These are phyloP conservation scores for Ogataea allantospora DNA, from an alignment of 805 yeast genomes.

Conservation along the genomic window DNA sequence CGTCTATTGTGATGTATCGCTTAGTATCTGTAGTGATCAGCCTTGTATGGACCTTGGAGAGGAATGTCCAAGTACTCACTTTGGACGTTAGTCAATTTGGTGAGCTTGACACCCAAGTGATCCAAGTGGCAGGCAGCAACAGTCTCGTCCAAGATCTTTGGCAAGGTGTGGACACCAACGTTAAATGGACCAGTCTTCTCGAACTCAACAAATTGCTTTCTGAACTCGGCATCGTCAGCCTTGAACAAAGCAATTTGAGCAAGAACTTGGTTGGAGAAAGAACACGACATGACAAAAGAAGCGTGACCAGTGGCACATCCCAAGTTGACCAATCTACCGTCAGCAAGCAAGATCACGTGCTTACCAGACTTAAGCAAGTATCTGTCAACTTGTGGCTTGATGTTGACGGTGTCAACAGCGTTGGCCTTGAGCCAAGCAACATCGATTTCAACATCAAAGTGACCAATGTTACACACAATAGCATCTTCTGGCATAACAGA, in stretches of 20 bases:
- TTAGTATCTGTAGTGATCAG: constrained; percentile 97
- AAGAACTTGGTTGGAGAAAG: constrained; percentile 98
- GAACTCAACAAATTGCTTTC: constrained; percentile 80
- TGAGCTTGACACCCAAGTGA: constrained; percentile 88
- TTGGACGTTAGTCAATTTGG: constrained; percentile 74
- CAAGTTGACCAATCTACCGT: constrained; percentile 98
- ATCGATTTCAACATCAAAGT: constrained; percentile 98
- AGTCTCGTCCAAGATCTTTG: constrained; percentile 97
- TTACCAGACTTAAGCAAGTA: constrained; percentile 84
- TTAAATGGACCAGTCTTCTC: constrained; percentile 88
- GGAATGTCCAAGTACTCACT: constrained; percentile 94
- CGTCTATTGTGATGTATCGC: constrained; percentile 6
- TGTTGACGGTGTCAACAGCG: constrained; percentile 91
- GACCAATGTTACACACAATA: constrained; percentile 99
- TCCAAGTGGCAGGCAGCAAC: constrained; percentile 96
- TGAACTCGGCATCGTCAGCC: constrained; percentile 77
- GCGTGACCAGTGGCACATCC: constrained; percentile 99
- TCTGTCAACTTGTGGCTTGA: constrained; percentile 99
- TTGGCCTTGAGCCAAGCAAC: constrained; percentile 98
- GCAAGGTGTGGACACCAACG: constrained; percentile 91
- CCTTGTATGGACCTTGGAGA: constrained; percentile 93
- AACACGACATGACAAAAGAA: constrained; percentile 98
- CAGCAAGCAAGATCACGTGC: constrained; percentile 94
- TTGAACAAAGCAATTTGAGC: constrained; percentile 98
- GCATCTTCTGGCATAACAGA: constrained; percentile 97